Evolutionary conservation across 305 asterid genomes (phyloP), one percentile per base, ranked within the genome.

Genomic region (Fraxinus baroniana): DNA sequence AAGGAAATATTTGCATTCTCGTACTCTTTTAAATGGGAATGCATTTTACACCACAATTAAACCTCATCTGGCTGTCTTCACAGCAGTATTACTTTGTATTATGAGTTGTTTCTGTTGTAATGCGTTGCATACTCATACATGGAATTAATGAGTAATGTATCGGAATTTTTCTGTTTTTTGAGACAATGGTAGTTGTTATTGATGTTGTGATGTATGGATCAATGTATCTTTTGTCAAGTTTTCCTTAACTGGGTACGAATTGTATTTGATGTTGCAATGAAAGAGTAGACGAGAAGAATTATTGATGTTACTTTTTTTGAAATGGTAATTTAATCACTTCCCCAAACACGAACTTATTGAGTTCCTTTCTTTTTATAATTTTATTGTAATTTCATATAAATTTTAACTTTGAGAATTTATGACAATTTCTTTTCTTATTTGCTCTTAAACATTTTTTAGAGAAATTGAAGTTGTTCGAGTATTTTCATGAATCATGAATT

Each of bases 21-120:
- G 77, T 74, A 35, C 49, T 83, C 82, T 79, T 30, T 88, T 91
- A 87, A 87, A 89, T 87, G 83, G 86, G 36, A 82, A 84, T 79
- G 86, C 84, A 82, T 86, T 15, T 86, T 15, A 70, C 76, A 70
- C 76, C 76, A 70, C 8, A 30, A 70, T 70, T 30, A 32, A 32
- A 30, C 76, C 44, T 28, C 76, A 3, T 15, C 39, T 70, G 76
- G 3, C 76, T 70, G 76, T 70, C 75, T 70, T 70, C 39, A 30
- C 75, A 4, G 17, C 75, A 28, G 18, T 71, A 32, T 71, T 71
- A 71, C 18, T 71, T 30, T 39, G 18, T 78, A 76, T 57, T 77
- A 41, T 74, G 88, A 83, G 89, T 83, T 84, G 39, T 71, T 82
- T 76, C 41, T 24, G 55, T 26, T 33, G 70, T 71, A n/a, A 55